Evolutionary conservation across 148 eudicot species (phyloP).

Genomic region (Vaccinium corymbosum): DNA sequence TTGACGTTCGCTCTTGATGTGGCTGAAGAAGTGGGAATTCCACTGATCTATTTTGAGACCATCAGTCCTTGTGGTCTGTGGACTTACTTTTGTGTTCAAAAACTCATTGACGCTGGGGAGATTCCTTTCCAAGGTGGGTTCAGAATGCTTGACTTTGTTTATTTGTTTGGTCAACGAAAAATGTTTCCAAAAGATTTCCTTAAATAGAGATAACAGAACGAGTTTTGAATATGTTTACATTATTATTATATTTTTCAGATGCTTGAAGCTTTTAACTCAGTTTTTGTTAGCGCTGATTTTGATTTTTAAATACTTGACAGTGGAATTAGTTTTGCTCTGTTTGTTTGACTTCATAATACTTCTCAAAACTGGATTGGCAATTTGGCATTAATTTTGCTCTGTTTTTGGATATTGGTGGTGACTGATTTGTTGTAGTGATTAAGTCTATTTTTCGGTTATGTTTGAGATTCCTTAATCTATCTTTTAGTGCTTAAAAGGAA

Average conservation of each 20-base stretch:
- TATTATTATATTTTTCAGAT: too few relatives aligned
- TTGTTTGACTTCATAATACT: background rate
- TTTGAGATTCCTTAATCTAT: background rate
- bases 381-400: background rate
- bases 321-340: too few relatives aligned
- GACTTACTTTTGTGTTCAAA: constrained; percentile 28
- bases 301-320: too few relatives aligned
- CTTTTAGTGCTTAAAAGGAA: background rate
- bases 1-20: constrained; percentile 28
- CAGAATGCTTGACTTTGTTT: background rate
- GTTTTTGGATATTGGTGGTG: background rate
- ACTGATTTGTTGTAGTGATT: background rate
- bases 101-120: constrained; percentile 27
- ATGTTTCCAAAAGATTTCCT: background rate
- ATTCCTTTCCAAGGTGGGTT: constrained; percentile 31
- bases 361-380: background rate
- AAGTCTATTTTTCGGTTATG: background rate
- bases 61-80: constrained; percentile 31
- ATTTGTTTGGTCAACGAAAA: background rate
- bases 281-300: background rate
- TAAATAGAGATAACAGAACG: background rate
- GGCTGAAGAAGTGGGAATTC: constrained; percentile 31
- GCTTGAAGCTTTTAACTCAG: too few relatives aligned
- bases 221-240: background rate
- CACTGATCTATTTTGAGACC: constrained; percentile 30